A percentile compares a stretch with the other conserved stretches of the same genome.
phyloP scores from a whole-genome alignment of 177 flowering plant species.

The Vitis hybrid region DNA sequence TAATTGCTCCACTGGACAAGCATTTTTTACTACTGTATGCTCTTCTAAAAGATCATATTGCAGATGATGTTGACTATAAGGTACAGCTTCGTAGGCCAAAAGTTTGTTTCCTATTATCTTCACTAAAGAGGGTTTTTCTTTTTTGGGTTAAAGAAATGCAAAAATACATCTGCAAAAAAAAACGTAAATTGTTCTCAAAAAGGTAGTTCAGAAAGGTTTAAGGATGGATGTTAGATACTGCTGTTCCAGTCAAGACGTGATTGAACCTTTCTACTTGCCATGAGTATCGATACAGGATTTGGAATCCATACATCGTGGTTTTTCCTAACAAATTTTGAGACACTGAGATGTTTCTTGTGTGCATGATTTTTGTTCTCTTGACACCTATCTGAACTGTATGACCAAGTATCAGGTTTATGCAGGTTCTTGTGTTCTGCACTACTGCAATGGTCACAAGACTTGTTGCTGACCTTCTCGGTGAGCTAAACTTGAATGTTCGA shows the following conservation, averaged over 20 bases:
- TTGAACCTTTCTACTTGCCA: too few relatives aligned
- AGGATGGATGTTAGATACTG: too few relatives aligned
- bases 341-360: too few relatives aligned
- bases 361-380: background rate
- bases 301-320: too few relatives aligned
- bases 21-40: constrained; percentile 74
- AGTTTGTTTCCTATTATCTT: background rate
- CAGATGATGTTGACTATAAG: constrained; percentile 91
- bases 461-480: constrained; percentile 79
- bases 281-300: too few relatives aligned
- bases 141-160: too few relatives aligned
- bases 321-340: too few relatives aligned
- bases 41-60: constrained; percentile 81
- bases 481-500: constrained; percentile 84
- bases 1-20: constrained; percentile 79
- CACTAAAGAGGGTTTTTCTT: too few relatives aligned
- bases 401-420: constrained; percentile 14
- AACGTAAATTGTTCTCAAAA: too few relatives aligned
- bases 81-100: constrained; percentile 28
- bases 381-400: background rate
- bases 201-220: too few relatives aligned
- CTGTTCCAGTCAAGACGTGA: too few relatives aligned
- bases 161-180: too few relatives aligned
- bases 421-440: constrained; percentile 98
- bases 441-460: constrained; percentile 96